Conservation (phyloP, 306 rosid species). For the Vachellia collinsii region DNA sequence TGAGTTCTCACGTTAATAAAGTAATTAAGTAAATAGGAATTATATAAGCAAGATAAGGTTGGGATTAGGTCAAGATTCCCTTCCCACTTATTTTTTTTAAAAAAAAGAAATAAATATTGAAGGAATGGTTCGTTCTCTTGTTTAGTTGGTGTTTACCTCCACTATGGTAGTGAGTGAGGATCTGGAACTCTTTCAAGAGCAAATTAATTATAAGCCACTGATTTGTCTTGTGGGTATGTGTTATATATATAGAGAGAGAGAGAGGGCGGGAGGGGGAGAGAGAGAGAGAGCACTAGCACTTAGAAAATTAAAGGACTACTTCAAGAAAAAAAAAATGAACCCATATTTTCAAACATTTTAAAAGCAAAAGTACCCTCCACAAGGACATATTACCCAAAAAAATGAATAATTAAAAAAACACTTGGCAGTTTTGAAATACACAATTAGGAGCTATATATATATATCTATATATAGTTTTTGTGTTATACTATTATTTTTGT, state of each 20-base stretch:
- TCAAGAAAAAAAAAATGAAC: neutral
- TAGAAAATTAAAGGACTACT: neutral
- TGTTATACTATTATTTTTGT: neutral
- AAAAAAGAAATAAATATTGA: neutral
- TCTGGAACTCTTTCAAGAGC: neutral
- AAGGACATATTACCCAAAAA: neutral
- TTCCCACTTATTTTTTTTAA: neutral
- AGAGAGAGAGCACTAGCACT: neutral
- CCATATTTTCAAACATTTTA: neutral
- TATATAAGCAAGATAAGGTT: neutral
- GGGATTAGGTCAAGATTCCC: conserved; percentile 20
- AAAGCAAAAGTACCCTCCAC: neutral
- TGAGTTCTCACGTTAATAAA: neutral
- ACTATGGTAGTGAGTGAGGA: neutral
- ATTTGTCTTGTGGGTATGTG: neutral
- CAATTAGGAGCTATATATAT: neutral
- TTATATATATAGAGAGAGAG: too few relatives aligned
- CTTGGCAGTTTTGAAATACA: neutral
- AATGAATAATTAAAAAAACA: neutral
- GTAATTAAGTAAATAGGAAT: neutral
- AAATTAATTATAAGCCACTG: neutral
- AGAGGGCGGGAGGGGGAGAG: too few relatives aligned
- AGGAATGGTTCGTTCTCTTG: neutral
- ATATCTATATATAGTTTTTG: too few relatives aligned
- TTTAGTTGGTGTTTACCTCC: neutral